phyloP scores from a whole-genome alignment of 257 asterid species.

The Hygrophila difformis region DNA sequence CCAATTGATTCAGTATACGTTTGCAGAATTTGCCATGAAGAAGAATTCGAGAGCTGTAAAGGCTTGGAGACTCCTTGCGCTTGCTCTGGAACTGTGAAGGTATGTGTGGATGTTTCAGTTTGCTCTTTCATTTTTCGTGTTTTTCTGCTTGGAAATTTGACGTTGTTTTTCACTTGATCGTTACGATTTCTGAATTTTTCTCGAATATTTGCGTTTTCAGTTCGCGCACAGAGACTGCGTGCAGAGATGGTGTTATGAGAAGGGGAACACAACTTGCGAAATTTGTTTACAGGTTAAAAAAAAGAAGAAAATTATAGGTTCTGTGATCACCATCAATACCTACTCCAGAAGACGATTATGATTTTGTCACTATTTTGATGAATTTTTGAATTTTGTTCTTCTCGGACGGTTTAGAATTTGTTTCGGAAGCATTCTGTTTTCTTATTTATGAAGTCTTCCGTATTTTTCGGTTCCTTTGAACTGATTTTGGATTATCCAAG shows the following conservation, averaged over 20 bases:
- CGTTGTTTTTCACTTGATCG: not conserved
- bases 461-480: constrained; percentile 2
- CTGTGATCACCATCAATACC: constrained; percentile 4
- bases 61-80: constrained; percentile 70
- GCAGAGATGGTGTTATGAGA: constrained; percentile 94
- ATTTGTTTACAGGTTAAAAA: constrained; percentile 89
- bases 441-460: constrained; percentile 20
- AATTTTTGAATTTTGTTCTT: not conserved
- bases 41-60: constrained; percentile 52
- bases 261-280: constrained; percentile 80
- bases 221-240: constrained; percentile 92
- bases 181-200: not conserved
- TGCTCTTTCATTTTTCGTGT: not conserved
- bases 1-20: constrained; percentile 20
- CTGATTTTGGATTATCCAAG: constrained; percentile 10
- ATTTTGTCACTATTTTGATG: not conserved
- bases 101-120: constrained; percentile 2
- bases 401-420: constrained; percentile 6
- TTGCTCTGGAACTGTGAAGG: constrained; percentile 93
- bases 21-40: constrained; percentile 90
- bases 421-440: constrained; percentile 1
- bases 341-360: not conserved
- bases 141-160: not conserved
- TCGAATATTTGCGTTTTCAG: constrained; percentile 21
- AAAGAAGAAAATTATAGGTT: not conserved